These are phyloP conservation scores for Mangifera indica DNA, from an alignment of 345 rosid species.

Conservation along the genomic window DNA sequence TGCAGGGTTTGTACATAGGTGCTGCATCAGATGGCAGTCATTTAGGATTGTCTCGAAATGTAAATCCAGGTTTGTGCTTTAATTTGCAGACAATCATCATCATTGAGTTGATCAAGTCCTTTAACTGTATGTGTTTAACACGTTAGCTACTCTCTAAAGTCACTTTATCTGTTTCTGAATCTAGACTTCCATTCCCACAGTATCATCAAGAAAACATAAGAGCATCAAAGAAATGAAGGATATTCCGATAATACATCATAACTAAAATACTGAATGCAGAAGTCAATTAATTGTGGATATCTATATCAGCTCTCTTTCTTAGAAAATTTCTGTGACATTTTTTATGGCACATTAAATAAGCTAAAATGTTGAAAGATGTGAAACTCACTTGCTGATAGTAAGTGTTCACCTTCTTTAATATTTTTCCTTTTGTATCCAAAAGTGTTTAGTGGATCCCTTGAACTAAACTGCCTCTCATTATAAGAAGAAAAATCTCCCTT, in stretches of 20 bases:
- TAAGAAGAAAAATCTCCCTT: background rate
- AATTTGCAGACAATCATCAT: background rate
- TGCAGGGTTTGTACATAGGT: slow-evolving; percentile 55
- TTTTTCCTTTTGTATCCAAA: too few relatives aligned
- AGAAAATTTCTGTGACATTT: background rate
- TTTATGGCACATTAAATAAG: background rate
- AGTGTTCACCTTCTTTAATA: too few relatives aligned
- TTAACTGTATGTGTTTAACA: too few relatives aligned
- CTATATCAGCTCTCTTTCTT: background rate
- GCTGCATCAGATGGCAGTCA: slow-evolving; percentile 42
- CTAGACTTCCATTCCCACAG: background rate
- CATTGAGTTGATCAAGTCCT: background rate
- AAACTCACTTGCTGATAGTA: background rate
- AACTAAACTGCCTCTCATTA: background rate
- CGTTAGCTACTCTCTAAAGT: too few relatives aligned
- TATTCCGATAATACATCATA: background rate
- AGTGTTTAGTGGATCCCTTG: background rate
- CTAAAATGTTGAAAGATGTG: background rate
- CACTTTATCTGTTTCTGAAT: background rate
- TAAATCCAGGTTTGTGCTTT: slow-evolving; percentile 51
- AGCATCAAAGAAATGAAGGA: background rate
- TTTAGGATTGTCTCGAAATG: slow-evolving; percentile 48
- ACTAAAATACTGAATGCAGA: background rate
- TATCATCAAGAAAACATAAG: background rate
- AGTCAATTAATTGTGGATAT: too few relatives aligned